These are phyloP conservation scores for Clitocybe nebularis DNA, from an alignment of 1,284 basidiomycete species.

Conservation along the genomic window DNA sequence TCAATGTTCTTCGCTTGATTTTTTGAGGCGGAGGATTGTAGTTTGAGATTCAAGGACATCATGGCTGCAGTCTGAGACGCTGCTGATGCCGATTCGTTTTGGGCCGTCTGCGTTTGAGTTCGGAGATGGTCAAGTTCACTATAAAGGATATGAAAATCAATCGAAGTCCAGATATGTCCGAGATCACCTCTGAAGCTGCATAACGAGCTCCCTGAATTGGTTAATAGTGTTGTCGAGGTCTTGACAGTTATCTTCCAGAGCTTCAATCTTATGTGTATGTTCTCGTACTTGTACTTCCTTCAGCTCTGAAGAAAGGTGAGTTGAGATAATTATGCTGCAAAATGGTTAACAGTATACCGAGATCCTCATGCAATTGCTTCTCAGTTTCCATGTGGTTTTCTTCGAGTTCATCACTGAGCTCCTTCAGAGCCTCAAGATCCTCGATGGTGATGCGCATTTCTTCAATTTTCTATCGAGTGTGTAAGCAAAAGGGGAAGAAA, in stretches of 20 bases:
- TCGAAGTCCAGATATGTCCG: not conserved
- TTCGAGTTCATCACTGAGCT: constrained; percentile 95
- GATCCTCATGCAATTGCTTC: constrained; percentile 86
- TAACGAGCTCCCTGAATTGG: constrained; percentile 89
- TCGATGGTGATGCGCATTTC: constrained; percentile 95
- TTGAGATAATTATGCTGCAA: no score
- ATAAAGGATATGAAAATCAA: constrained; percentile 4
- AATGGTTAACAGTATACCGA: no score
- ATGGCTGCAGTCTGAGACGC: constrained; percentile 78
- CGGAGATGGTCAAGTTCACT: constrained; percentile 85
- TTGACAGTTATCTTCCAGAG: constrained; percentile 73
- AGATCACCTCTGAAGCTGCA: constrained; percentile 71
- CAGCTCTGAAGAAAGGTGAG: constrained; percentile 46
- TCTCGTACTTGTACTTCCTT: constrained; percentile 72
- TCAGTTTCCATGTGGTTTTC: constrained; percentile 96
- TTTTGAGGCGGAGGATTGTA: constrained; percentile 86
- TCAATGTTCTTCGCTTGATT: constrained; percentile 87
- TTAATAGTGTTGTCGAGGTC: constrained; percentile 86
- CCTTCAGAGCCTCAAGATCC: constrained; percentile 93
- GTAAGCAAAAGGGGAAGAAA: constrained; percentile 1
- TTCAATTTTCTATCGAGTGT: constrained; percentile 78
- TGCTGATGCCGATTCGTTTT: constrained; percentile 74
- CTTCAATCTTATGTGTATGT: constrained; percentile 57
- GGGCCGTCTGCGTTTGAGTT: constrained; percentile 78
- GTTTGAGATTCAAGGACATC: constrained; percentile 88